Percentiles rank a stretch among this genome's conserved stretches.
These are phyloP conservation scores for Platanus orientalis DNA, from an alignment of 164 flowering plant genomes.

Conservation along the genomic window DNA sequence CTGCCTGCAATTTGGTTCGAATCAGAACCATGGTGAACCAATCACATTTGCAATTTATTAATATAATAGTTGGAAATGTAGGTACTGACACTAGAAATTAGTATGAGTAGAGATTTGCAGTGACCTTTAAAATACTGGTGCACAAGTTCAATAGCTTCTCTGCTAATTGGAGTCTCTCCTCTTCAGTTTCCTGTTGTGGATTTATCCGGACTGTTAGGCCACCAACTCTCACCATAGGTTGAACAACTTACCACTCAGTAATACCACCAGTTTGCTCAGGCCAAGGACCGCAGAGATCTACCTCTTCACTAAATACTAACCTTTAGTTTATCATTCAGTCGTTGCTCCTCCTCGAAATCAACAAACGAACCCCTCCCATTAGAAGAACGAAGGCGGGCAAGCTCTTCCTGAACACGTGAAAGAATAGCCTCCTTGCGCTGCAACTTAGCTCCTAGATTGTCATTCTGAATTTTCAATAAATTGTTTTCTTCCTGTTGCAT, in stretches of 20 bases:
- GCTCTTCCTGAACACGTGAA: constrained; percentile 71
- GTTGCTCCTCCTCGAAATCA: constrained; percentile 61
- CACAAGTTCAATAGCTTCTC: constrained; percentile 62
- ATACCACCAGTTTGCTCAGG: background rate
- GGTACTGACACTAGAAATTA: background rate
- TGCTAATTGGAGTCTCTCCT: constrained; percentile 74
- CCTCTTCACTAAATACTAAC: constrained; percentile 32
- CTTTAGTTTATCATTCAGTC: constrained; percentile 51
- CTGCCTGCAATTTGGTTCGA: constrained; percentile 45
- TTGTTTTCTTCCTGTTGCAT: constrained; percentile 86
- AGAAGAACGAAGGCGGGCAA: constrained; percentile 55
- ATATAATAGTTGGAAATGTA: background rate
- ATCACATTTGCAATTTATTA: background rate
- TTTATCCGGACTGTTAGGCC: constrained; percentile 4
- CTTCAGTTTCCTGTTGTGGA: constrained; percentile 62
- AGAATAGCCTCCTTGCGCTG: constrained; percentile 46
- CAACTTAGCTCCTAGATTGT: constrained; percentile 57
- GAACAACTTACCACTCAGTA: background rate
- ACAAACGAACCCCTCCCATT: constrained; percentile 39
- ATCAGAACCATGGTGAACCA: background rate
- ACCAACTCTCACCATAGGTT: background rate
- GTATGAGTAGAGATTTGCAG: background rate
- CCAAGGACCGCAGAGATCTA: background rate
- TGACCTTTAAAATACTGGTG: constrained; percentile 81
- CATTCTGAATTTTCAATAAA: constrained; percentile 61